Percentiles rank a stretch among this genome's conserved stretches.
Evolutionary conservation across 345 rosid species (phyloP).

Genomic region (Aquilaria sinensis): DNA sequence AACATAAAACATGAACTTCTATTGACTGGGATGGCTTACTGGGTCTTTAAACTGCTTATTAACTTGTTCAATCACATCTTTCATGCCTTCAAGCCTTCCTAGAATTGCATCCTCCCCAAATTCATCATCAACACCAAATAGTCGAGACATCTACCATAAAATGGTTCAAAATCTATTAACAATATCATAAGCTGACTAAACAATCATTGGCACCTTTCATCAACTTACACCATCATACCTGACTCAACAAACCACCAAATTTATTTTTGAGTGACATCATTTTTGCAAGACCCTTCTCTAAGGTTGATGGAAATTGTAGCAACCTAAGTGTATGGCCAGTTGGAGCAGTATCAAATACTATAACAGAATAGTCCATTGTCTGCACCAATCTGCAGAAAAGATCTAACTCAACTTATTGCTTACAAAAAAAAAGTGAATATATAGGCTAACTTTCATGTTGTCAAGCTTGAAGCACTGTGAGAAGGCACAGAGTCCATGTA

Average conservation of each 20-base stretch:
- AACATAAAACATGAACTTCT: too few relatives aligned
- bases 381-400: slow-evolving; percentile 73
- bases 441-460: too few relatives aligned
- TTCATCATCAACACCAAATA: slow-evolving; percentile 84
- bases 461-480: too few relatives aligned
- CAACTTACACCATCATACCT: slow-evolving; percentile 41
- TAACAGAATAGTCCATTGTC: slow-evolving; percentile 93
- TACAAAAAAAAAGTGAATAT: too few relatives aligned
- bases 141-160: slow-evolving; percentile 68
- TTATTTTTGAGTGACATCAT: slow-evolving; percentile 85
- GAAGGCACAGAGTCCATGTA: too few relatives aligned
- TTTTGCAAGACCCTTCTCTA: slow-evolving; percentile 92
- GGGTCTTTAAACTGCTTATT: slow-evolving; percentile 96
- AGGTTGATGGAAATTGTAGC: slow-evolving; percentile 87
- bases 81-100: slow-evolving; percentile 99
- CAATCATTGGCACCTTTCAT: too few relatives aligned
- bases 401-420: too few relatives aligned
- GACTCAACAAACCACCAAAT: slow-evolving; percentile 89
- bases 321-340: slow-evolving; percentile 97
- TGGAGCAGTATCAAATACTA: slow-evolving; percentile 98
- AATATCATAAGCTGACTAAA: not conserved
- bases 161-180: slow-evolving; percentile 6
- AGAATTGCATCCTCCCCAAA: slow-evolving; percentile 96
- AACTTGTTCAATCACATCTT: slow-evolving; percentile 95
- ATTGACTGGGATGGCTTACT: slow-evolving; percentile 32